Conservation (phyloP, 106 monocot genomes). For the Acorus calamus region DNA sequence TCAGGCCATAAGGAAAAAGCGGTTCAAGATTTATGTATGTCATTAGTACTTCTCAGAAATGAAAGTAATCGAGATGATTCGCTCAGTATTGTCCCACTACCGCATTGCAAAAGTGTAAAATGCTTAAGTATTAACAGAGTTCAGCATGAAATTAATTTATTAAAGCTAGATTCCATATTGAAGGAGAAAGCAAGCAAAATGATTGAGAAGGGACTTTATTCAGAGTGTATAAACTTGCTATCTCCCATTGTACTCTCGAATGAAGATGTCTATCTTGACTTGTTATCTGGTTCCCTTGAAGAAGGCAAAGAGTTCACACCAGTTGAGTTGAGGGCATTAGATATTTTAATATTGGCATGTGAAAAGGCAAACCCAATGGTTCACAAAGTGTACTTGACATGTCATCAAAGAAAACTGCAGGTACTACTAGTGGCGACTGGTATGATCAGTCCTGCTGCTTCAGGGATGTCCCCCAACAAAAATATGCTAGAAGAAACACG, state of each 20-base stretch:
- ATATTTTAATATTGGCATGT: slow-evolving; percentile 65
- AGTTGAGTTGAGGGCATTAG: slow-evolving; percentile 64
- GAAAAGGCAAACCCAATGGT: slow-evolving; percentile 59
- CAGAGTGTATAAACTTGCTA: slow-evolving; percentile 53
- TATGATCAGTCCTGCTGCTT: slow-evolving; percentile 22
- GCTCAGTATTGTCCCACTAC: slow-evolving; percentile 26
- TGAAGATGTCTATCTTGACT: slow-evolving; percentile 41
- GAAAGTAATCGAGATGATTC: slow-evolving; percentile 16
- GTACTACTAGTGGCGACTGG: slow-evolving; percentile 57
- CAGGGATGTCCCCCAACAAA: slow-evolving; percentile 10
- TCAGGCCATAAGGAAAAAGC: slow-evolving; percentile 51
- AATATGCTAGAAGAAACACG: slow-evolving; percentile 11
- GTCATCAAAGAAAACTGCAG: slow-evolving; percentile 56
- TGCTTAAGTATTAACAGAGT: slow-evolving; percentile 55
- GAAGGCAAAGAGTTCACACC: slow-evolving; percentile 32
- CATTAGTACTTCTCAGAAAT: slow-evolving; percentile 51
- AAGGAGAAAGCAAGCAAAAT: slow-evolving; percentile 32
- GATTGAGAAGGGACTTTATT: slow-evolving; percentile 55
- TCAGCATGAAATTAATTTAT: slow-evolving; percentile 58
- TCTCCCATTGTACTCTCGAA: slow-evolving; percentile 55
- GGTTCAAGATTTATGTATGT: slow-evolving; percentile 46
- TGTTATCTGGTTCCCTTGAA: slow-evolving; percentile 14
- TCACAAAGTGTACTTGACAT: slow-evolving; percentile 44
- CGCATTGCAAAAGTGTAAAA: slow-evolving; percentile 61
- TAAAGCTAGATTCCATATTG: slow-evolving; percentile 50